Base-by-base conservation (phyloP, 73 alveolate genomes). In the Paramecium sonneborni region DNA sequence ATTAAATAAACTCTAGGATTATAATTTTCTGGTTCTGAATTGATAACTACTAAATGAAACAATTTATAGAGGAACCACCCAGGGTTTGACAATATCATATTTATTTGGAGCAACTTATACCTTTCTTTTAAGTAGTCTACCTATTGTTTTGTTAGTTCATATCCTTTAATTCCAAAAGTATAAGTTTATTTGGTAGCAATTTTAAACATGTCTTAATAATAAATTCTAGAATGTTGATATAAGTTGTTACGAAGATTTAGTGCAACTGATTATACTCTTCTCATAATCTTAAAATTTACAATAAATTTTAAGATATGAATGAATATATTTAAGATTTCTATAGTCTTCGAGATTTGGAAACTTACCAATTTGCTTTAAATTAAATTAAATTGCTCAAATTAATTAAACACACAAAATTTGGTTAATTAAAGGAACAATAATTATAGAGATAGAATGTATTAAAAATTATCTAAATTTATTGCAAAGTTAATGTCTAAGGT, bases 11-110 rank as follows among this genome's bases (percentile, higher is more conserved):
- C 86, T 37, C 93, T 86, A 1, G 93, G 93, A 87, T 87, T 87
- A 46, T 87, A 87, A 87, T 87, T 87, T 39, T 89, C 93, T 48
- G 93, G 93, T 67, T 89, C 93, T 11, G 93, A 89, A 39, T 67
- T 74, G 18, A 79, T 87, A n/a, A 41, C 72, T 35, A 89, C 85
- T 15, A 87, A 23, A 68, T 87, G 85, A 28, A 70, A 24, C 28
- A 23, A 24, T 72, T 46, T 26, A 57, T 1, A 38, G 24, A 5
- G 91, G 38, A 68, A 18, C 21, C 28, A 28, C 85, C 91, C 94
- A 88, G 14, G 52, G 44, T 1, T 41, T 28, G 1, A 57, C 82
- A 5, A 69, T 41, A 68, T 88, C 93, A 72, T 88, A 88, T 41
- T 88, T 88, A 43, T 88, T 68, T 67, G 93, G 90, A 10, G 85